Percentiles rank a stretch among this genome's conserved stretches.
phyloP scores from a whole-genome alignment of 116 monocot species.

The Cymodocea nodosa region DNA sequence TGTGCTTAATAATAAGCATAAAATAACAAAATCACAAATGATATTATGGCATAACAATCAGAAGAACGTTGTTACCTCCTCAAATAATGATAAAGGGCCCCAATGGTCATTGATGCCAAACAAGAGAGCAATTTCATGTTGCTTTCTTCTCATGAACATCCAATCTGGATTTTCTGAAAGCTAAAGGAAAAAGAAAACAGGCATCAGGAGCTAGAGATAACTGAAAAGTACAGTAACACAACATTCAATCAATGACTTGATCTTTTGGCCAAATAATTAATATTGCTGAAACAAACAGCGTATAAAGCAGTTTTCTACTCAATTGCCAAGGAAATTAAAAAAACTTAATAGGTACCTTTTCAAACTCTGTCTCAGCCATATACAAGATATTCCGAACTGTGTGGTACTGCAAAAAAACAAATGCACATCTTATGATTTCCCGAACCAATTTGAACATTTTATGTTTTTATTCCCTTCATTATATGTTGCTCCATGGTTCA shows the following conservation, averaged over 20 bases:
- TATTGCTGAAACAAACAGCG: background rate
- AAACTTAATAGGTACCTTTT: conserved; percentile 28
- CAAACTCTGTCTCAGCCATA: conserved; percentile 85
- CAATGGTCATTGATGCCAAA: conserved; percentile 88
- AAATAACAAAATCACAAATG: background rate
- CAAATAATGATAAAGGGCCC: conserved; percentile 61
- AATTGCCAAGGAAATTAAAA: background rate
- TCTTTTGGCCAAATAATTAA: too few species aligned
- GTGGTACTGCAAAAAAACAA: conserved; percentile 49
- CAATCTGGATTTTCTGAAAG: conserved; percentile 72
- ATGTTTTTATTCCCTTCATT: background rate
- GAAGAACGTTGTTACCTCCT: conserved; percentile 39
- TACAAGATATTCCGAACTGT: conserved; percentile 83
- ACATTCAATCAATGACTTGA: too few species aligned
- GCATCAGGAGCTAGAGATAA: too few species aligned
- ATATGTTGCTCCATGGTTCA: background rate
- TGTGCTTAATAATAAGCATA: too few species aligned
- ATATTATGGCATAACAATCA: background rate
- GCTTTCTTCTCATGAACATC: conserved; percentile 56
- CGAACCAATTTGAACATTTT: background rate
- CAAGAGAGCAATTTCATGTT: conserved; percentile 48
- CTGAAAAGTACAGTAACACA: too few species aligned
- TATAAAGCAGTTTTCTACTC: background rate
- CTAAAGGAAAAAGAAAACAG: conserved; percentile 17
- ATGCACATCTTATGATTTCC: background rate